These are phyloP conservation scores for Anisodus acutangulus DNA, from an alignment of 257 asterid genomes.

Conservation along the genomic window DNA sequence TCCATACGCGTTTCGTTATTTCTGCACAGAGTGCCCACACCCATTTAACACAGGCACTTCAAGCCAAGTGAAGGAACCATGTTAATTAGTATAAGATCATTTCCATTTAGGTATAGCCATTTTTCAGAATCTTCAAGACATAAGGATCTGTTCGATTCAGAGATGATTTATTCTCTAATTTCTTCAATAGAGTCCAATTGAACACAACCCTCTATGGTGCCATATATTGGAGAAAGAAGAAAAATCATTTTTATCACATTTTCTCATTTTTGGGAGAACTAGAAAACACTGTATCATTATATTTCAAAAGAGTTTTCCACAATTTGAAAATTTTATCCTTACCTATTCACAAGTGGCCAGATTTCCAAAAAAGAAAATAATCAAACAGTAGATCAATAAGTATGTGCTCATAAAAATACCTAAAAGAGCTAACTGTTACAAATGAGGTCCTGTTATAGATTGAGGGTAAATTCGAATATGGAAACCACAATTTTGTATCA, in stretches of 20 bases:
- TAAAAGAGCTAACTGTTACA: background rate
- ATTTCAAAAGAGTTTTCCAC: background rate
- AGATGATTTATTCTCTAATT: slow-evolving; percentile 15
- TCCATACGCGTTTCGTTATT: background rate
- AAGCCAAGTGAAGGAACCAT: slow-evolving; percentile 23
- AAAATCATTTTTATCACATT: background rate
- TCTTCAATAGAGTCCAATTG: background rate
- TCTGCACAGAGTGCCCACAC: background rate
- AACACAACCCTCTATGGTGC: background rate
- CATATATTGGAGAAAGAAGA: background rate
- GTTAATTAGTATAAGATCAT: background rate
- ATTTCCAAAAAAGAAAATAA: background rate
- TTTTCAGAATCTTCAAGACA: slow-evolving; percentile 5
- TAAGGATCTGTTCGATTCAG: background rate
- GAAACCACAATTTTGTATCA: background rate
- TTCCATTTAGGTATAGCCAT: slow-evolving; percentile 16
- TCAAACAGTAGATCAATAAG: background rate
- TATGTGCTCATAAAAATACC: background rate
- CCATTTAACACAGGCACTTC: background rate
- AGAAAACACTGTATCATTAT: background rate
- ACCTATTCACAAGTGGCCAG: background rate
- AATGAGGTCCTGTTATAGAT: background rate
- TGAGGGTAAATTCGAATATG: slow-evolving; percentile 10
- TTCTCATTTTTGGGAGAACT: background rate
- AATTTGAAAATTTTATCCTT: background rate